Conservation (phyloP, 2,329 filamentous ascomycete species). For the Penicillium sp. region DNA sequence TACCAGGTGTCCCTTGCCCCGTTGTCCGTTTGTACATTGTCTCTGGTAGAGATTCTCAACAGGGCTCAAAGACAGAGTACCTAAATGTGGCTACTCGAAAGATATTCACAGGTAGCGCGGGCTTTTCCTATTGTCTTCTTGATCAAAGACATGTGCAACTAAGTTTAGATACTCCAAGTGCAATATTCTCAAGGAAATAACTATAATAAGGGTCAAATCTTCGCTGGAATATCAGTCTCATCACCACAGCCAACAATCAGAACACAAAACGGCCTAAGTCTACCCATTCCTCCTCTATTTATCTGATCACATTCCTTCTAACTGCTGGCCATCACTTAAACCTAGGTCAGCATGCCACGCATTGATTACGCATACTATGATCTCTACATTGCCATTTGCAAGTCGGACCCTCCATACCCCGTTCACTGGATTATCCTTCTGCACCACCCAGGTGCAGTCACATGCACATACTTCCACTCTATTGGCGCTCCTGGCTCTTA, state of each 20-base stretch:
- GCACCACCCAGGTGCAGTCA: not conserved
- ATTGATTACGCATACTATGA: not conserved
- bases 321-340: not conserved
- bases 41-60: not conserved
- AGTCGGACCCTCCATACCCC: not conserved
- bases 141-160: not conserved
- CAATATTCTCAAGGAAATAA: not conserved
- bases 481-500: not conserved
- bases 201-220: not conserved
- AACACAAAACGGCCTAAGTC: not conserved
- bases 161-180: not conserved
- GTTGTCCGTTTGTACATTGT: not conserved
- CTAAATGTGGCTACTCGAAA: too few species aligned
- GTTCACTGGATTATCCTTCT: conserved; percentile 6
- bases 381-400: not conserved
- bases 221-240: not conserved
- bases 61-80: not conserved
- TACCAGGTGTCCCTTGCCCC: too few species aligned
- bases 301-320: not conserved
- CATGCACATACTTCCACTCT: conserved; percentile 1
- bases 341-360: not conserved
- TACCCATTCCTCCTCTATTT: not conserved
- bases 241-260: not conserved
- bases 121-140: not conserved
- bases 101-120: too few species aligned